phyloP scores from a whole-genome alignment of 2,329 filamentous ascomycete genomes.

The Epichloe scottii region DNA sequence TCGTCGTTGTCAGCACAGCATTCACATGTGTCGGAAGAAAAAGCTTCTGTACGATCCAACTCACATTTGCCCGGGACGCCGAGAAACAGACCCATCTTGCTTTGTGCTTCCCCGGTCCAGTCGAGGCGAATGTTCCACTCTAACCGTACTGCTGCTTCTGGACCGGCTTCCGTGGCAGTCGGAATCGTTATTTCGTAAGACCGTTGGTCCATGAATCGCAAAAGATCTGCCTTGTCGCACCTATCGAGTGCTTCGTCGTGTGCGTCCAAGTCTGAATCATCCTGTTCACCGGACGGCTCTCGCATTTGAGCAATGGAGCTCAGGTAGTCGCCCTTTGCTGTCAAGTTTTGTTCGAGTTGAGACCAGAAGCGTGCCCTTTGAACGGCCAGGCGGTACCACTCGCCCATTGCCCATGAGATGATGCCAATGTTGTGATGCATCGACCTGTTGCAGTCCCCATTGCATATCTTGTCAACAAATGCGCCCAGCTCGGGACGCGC shows the following conservation, averaged over 20 bases:
- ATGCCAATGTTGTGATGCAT: conserved; percentile 45
- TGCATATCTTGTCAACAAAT: conserved; percentile 34
- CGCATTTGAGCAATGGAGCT: conserved; percentile 14
- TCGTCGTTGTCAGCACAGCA: neutral
- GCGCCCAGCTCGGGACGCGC: conserved; percentile 45
- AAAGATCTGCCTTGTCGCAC: conserved; percentile 28
- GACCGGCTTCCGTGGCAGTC: conserved; percentile 17
- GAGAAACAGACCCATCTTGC: conserved; percentile 39
- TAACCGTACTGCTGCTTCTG: conserved; percentile 35
- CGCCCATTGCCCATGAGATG: conserved; percentile 53
- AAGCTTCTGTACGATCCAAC: conserved; percentile 17
- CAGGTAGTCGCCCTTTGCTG: conserved; percentile 16
- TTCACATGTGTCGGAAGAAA: no score
- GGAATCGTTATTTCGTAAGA: conserved; percentile 32
- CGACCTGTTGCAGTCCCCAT: conserved; percentile 27
- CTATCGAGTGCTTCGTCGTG: conserved; percentile 7
- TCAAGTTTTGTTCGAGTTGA: conserved; percentile 35
- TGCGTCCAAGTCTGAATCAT: conserved; percentile 13
- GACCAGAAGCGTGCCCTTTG: conserved; percentile 53
- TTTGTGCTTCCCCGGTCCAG: conserved; percentile 61
- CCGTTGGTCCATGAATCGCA: conserved; percentile 41
- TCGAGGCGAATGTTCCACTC: conserved; percentile 55
- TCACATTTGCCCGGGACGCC: conserved; percentile 51
- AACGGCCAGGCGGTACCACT: conserved; percentile 51
- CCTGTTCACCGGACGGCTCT: conserved; percentile 11